Base-by-base conservation (phyloP, 805 yeast genomes). In the Wickerhamomyces xylosicus region DNA sequence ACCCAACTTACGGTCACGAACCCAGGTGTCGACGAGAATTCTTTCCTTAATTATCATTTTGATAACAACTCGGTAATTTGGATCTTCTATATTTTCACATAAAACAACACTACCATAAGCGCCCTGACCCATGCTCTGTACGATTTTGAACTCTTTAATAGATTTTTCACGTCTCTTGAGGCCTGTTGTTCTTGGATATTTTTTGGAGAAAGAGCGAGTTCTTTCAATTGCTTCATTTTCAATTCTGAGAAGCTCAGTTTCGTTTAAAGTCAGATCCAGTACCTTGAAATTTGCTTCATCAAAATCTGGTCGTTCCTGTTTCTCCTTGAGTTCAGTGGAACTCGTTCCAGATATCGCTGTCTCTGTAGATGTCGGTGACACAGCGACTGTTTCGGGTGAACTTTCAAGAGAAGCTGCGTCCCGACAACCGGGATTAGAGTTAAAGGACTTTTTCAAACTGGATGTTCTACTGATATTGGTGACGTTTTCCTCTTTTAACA, bases 1-100 rank as follows among this genome's bases (percentile, higher is more conserved):
- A 5, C 98, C 98, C 33, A 92, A 63, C 43, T 72, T 73, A 19
- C 95, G 73, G 58, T 92, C 97, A 40, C 97, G 69, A 3, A 87
- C 95, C 98, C 98, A 92, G 0, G 97, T 87, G 57, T 92, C 98
- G 10, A 92, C 96, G 51, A 92, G 66, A 50, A 92, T 92, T 41
- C 95, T 72, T 49, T 86, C 95, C 53, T 92, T 92, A 55, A 85
- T 83, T 37, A 92, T 92, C 49, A 94, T 78, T 58, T 92, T 92
- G 42, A 89, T 74, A 15, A 92, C 85, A 32, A 86, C 80, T 44
- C 69, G 72, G 56, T 84, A 79, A 2, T 61, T 60, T 0, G 73
- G 69, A 48, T 83, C 86, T 20, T 69, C 66, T 35, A 71, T 73
- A 52, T 80, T 83, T 56, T 72, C 72, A 4, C 85, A 92, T 19